Percentiles rank a stretch among this genome's conserved stretches.
Evolutionary conservation across 106 monocot species (phyloP).

Genomic region (Cymbidium sinense): DNA sequence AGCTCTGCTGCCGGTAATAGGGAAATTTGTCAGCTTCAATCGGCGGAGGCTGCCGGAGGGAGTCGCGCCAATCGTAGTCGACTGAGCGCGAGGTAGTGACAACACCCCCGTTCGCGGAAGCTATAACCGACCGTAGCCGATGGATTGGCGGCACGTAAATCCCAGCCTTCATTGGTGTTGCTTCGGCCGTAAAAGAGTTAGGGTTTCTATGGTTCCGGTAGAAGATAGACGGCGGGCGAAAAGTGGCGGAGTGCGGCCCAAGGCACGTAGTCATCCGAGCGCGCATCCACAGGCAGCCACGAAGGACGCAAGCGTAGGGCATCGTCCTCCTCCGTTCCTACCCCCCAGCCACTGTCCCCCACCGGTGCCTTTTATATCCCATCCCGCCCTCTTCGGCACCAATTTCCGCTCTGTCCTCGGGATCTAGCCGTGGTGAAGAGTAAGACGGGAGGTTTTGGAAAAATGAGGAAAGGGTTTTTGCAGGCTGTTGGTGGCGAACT

Average conservation of each 20-base stretch:
- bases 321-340: conserved; percentile 21
- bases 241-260: conserved; percentile 2
- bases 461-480: too few relatives aligned
- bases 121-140: conserved; percentile 71
- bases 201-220: conserved; percentile 12
- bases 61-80: conserved; percentile 29
- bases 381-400: neutral
- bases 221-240: neutral
- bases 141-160: conserved; percentile 55
- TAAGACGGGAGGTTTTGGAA: too few relatives aligned
- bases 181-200: neutral
- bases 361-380: neutral
- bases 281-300: conserved; percentile 29
- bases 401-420: neutral
- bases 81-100: conserved; percentile 10
- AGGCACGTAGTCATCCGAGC: conserved; percentile 29
- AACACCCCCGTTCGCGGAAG: conserved; percentile 42
- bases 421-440: neutral
- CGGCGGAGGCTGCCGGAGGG: neutral
- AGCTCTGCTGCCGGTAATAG: conserved; percentile 27
- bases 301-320: conserved; percentile 39
- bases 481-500: too few relatives aligned
- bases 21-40: conserved; percentile 6
- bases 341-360: conserved; percentile 7
- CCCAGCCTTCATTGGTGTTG: conserved; percentile 23